Percentiles rank a stretch among this genome's conserved stretches.
Conservation (phyloP, 2,329 filamentous ascomycete species). For the Penicillium sp. region DNA sequence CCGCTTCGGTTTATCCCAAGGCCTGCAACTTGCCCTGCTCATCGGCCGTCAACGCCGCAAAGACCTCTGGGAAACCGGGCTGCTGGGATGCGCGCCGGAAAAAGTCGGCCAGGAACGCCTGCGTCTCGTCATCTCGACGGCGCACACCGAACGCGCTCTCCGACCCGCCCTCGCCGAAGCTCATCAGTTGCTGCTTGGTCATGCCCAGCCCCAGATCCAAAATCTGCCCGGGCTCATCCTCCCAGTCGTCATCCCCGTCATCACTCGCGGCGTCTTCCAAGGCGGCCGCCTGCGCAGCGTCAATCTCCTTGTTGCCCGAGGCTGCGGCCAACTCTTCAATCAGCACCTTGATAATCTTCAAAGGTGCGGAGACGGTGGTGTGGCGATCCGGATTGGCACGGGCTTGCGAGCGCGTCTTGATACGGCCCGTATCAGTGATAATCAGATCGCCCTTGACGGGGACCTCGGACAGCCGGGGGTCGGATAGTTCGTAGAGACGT, state of each 20-base stretch:
- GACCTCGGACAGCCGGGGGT: slow-evolving; percentile 75
- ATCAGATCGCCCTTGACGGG: slow-evolving; percentile 92
- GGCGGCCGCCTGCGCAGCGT: slow-evolving; percentile 63
- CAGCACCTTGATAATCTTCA: slow-evolving; percentile 96
- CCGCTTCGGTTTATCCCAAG: slow-evolving; percentile 26
- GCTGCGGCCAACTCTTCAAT: slow-evolving; percentile 88
- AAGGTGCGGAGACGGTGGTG: slow-evolving; percentile 80
- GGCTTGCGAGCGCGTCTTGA: slow-evolving; percentile 91
- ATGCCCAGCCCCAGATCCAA: slow-evolving; percentile 74
- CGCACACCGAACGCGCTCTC: slow-evolving; percentile 57
- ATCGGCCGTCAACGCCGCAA: slow-evolving; percentile 55
- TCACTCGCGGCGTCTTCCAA: slow-evolving; percentile 65
- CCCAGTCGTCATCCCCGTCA: slow-evolving; percentile 82
- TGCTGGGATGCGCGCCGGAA: slow-evolving; percentile 65
- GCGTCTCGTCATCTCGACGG: slow-evolving; percentile 85
- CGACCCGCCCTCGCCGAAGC: slow-evolving; percentile 61
- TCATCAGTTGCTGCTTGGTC: slow-evolving; percentile 79
- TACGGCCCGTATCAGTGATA: slow-evolving; percentile 74
- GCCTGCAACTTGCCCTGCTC: slow-evolving; percentile 52
- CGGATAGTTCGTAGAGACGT: slow-evolving; percentile 85
- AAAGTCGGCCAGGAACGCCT: slow-evolving; percentile 80
- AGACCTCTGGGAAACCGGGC: slow-evolving; percentile 59
- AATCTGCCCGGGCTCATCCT: slow-evolving; percentile 77
- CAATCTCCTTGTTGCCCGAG: slow-evolving; percentile 60
- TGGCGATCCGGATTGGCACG: slow-evolving; percentile 88